Evolutionary conservation across 2,329 filamentous ascomycete genomes (phyloP).

Genomic region (Botrytis fragariae): DNA sequence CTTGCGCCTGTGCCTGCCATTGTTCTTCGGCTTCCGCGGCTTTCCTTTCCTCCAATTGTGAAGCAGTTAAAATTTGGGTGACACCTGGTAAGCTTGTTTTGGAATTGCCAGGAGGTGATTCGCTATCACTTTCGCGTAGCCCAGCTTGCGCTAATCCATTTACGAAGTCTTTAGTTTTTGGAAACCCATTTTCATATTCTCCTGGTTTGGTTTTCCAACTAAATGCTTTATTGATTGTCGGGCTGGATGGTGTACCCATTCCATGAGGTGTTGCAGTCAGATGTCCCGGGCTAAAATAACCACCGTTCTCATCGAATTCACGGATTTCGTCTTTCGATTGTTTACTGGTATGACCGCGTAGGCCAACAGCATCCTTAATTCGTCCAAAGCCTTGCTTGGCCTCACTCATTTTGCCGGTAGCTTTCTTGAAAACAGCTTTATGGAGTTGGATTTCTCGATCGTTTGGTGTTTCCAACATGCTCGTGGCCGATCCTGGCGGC

Average conservation of each 20-base stretch:
- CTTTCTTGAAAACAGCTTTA: slow-evolving; percentile 72
- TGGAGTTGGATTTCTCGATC: slow-evolving; percentile 56
- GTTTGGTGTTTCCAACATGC: slow-evolving; percentile 50
- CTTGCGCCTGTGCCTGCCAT: slow-evolving; percentile 41
- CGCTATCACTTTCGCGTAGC: slow-evolving; percentile 20
- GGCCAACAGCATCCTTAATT: slow-evolving; percentile 80
- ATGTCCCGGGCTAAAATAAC: slow-evolving; percentile 32
- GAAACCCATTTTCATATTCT: slow-evolving; percentile 48
- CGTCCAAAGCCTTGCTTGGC: slow-evolving; percentile 78
- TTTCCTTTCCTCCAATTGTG: slow-evolving; percentile 26
- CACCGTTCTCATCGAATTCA: slow-evolving; percentile 27
- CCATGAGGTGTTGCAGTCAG: slow-evolving; percentile 24
- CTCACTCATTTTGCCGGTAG: slow-evolving; percentile 75
- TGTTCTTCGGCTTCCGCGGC: slow-evolving; percentile 30
- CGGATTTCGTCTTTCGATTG: slow-evolving; percentile 53
- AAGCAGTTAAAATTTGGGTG: slow-evolving; percentile 16
- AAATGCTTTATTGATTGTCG: slow-evolving; percentile 49
- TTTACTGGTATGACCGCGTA: slow-evolving; percentile 49
- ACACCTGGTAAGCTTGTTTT: slow-evolving; percentile 16
- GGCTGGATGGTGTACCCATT: slow-evolving; percentile 28
- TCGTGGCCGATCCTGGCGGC: slow-evolving; percentile 47
- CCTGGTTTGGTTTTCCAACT: slow-evolving; percentile 64
- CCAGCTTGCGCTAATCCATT: slow-evolving; percentile 18
- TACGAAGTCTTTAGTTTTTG: slow-evolving; percentile 27
- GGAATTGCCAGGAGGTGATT: slow-evolving; percentile 23